Percentiles rank a stretch among this genome's conserved stretches.
These are phyloP conservation scores for Zalaria sp. DNA, from an alignment of 2,329 filamentous ascomycete genomes.

Conservation along the genomic window DNA sequence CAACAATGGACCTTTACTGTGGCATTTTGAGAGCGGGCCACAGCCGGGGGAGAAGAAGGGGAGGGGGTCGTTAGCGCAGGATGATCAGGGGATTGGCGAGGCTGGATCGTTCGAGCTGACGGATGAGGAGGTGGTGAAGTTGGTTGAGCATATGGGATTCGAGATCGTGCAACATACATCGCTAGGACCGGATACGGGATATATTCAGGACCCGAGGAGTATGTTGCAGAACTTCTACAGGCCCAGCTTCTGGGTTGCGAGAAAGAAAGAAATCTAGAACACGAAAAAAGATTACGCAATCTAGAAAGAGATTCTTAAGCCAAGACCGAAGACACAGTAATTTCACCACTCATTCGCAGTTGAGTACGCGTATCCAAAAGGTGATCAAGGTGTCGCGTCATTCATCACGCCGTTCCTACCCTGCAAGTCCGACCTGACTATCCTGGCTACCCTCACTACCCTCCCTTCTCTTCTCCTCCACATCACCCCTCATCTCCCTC, in stretches of 20 bases:
- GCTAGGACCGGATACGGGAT: slow-evolving; percentile 52
- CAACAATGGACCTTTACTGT: slow-evolving; percentile 81
- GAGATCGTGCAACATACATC: slow-evolving; percentile 31
- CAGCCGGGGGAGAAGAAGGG: slow-evolving; percentile 25
- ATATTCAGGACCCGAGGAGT: slow-evolving; percentile 72
- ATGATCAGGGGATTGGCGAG: slow-evolving; percentile 57
- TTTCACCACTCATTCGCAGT: too few relatives aligned
- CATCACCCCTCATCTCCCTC: too few relatives aligned
- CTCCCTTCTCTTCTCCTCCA: too few relatives aligned
- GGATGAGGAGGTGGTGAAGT: slow-evolving; percentile 69
- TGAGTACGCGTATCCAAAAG: too few relatives aligned
- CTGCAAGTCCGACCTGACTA: too few relatives aligned
- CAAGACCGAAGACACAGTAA: too few relatives aligned
- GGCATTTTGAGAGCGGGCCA: slow-evolving; percentile 80
- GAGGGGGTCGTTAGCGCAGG: background rate
- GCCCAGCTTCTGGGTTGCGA: slow-evolving; percentile 73
- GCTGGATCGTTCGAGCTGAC: slow-evolving; percentile 83
- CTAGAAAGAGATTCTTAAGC: too few relatives aligned
- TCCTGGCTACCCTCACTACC: too few relatives aligned
- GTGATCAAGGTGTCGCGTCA: too few relatives aligned
- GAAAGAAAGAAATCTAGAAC: slow-evolving; percentile 40
- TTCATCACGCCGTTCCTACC: too few relatives aligned
- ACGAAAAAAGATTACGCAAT: too few relatives aligned
- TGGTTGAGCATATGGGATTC: slow-evolving; percentile 68
- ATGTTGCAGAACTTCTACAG: slow-evolving; percentile 77